phyloP scores from a whole-genome alignment of 495 filamentous ascomycete species.

The Apodospora peruviana region DNA sequence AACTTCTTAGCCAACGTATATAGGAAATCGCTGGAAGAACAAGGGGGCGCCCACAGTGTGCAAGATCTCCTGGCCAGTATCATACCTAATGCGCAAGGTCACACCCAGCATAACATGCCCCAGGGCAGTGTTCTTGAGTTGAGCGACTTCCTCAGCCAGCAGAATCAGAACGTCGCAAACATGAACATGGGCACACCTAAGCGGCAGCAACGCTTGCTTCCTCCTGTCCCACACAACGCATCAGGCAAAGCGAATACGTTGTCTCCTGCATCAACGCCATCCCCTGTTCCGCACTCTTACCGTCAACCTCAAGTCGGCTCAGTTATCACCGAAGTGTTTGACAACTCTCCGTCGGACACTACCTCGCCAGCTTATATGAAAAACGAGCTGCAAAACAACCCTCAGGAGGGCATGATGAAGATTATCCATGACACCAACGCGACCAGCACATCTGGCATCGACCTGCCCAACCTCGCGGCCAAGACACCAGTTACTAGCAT shows the following conservation, averaged over 20 bases:
- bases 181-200: conserved; percentile 38
- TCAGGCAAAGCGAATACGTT: conserved; percentile 20
- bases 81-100: conserved; percentile 48
- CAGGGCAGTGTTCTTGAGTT: conserved; percentile 70
- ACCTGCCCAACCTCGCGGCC: conserved; percentile 73
- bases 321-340: conserved; percentile 45
- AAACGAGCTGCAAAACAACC: conserved; percentile 42
- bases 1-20: conserved; percentile 97
- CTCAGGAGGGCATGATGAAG: conserved; percentile 77
- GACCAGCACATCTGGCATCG: conserved; percentile 44
- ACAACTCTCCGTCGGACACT: conserved; percentile 33
- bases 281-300: conserved; percentile 17
- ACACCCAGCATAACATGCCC: conserved; percentile 38
- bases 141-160: conserved; percentile 54
- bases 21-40: conserved; percentile 59
- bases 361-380: conserved; percentile 37
- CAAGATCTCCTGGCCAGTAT: conserved; percentile 67
- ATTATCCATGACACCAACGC: conserved; percentile 78
- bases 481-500: conserved; percentile 64
- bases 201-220: conserved; percentile 40
- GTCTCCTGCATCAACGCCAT: conserved; percentile 23
- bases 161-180: conserved; percentile 27
- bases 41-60: conserved; percentile 59
- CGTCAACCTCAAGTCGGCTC: conserved; percentile 33
- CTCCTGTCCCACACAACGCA: conserved; percentile 35